Percentiles rank a stretch among this genome's conserved stretches.
Evolutionary conservation across 768 basidiomycete genomes (phyloP).

Genomic region (Gloeostereum incarnatum): DNA sequence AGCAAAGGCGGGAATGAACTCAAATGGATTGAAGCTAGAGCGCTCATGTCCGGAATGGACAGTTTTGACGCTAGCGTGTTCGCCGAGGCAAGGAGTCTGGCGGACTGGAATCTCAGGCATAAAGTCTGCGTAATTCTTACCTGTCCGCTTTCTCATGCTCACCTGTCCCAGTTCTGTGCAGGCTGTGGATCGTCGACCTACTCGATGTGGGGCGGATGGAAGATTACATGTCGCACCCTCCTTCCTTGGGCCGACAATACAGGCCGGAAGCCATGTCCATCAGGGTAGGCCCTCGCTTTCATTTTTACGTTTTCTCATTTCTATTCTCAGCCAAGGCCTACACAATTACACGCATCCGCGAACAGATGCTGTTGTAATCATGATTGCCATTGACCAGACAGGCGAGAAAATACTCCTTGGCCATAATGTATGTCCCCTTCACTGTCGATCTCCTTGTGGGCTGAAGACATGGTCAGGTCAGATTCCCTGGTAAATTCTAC

Average conservation of each 20-base stretch:
- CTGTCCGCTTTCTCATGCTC: conserved; percentile 1
- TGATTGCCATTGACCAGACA: conserved; percentile 72
- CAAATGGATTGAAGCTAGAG: conserved; percentile 59
- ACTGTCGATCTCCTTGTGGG: conserved; percentile 1
- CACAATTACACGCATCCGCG: conserved; percentile 83
- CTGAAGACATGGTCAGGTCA: conserved; percentile 31
- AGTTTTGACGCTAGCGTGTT: conserved; percentile 66
- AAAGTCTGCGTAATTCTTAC: conserved; percentile 35
- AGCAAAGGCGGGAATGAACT: conserved; percentile 28
- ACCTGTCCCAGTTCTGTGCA: conserved; percentile 66
- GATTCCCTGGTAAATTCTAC: conserved; percentile 65
- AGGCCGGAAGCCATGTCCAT: conserved; percentile 58
- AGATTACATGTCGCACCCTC: conserved; percentile 69
- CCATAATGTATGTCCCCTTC: conserved; percentile 44
- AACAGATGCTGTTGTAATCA: conserved; percentile 88
- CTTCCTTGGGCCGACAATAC: conserved; percentile 67
- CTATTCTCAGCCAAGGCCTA: conserved; percentile 56
- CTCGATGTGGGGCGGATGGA: conserved; percentile 96
- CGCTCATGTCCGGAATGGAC: conserved; percentile 47
- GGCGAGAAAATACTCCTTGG: conserved; percentile 84
- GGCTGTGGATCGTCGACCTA: conserved; percentile 76
- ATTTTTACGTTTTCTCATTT: conserved; percentile 8
- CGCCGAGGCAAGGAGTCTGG: conserved; percentile 68
- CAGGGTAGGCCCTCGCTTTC: conserved; percentile 40
- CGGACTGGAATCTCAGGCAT: conserved; percentile 92